Evolutionary conservation across 2,329 filamentous ascomycete species (phyloP).

Genomic region (Sarocladium kiliense): DNA sequence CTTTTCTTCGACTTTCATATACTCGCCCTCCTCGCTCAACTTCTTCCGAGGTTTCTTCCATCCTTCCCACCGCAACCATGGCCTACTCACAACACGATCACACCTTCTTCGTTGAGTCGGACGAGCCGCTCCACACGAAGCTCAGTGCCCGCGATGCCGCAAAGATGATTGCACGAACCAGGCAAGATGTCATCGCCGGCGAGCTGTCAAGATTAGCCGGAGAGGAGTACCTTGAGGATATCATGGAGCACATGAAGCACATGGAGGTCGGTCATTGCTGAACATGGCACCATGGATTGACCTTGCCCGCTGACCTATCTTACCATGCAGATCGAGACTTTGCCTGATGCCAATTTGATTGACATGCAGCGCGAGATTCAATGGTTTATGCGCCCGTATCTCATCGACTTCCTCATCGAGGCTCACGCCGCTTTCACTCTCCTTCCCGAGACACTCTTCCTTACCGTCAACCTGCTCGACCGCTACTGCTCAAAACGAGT

Average conservation of each 20-base stretch:
- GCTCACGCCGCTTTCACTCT: slow-evolving; percentile 93
- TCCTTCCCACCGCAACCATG: slow-evolving; percentile 32
- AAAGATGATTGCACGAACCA: slow-evolving; percentile 72
- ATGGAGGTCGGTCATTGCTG: slow-evolving; percentile 68
- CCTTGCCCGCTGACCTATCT: slow-evolving; percentile 19
- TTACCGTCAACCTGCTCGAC: slow-evolving; percentile 94
- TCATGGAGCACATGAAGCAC: slow-evolving; percentile 87
- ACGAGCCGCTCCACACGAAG: slow-evolving; percentile 47
- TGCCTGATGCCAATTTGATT: slow-evolving; percentile 94
- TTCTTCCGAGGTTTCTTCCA: slow-evolving; percentile 12
- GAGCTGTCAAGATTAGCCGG: slow-evolving; percentile 80
- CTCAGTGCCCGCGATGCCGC: slow-evolving; percentile 68
- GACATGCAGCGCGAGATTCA: slow-evolving; percentile 99
- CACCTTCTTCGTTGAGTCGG: slow-evolving; percentile 52
- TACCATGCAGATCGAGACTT: slow-evolving; percentile 62
- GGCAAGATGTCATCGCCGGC: slow-evolving; percentile 82
- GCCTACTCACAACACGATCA: slow-evolving; percentile 38
- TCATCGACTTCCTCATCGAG: slow-evolving; percentile 97
- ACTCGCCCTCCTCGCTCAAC: slow-evolving; percentile 12
- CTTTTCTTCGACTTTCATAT: slow-evolving; percentile 19
- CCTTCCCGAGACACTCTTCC: slow-evolving; percentile 89
- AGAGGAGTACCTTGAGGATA: slow-evolving; percentile 91
- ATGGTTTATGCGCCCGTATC: slow-evolving; percentile 98
- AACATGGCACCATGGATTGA: not conserved
- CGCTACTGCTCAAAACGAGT: slow-evolving; percentile 96